Conservation (phyloP, 2,329 filamentous ascomycete species). For the Thielaviopsis ethacetica region DNA sequence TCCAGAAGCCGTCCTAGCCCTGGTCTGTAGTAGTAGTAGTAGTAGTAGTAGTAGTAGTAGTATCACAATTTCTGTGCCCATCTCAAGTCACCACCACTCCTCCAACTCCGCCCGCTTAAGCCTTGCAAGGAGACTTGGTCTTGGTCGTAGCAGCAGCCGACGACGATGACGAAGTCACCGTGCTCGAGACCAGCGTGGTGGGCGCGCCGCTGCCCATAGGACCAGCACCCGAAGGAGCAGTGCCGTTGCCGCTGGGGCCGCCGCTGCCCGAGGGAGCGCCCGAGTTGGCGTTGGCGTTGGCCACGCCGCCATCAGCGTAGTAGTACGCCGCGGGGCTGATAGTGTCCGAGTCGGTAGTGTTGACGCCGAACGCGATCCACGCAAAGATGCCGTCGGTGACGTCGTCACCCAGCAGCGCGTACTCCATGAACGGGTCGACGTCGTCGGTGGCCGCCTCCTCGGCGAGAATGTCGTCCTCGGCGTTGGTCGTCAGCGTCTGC, state of each 20-base stretch:
- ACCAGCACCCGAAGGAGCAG: background rate
- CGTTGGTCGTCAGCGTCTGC: slow-evolving; percentile 29
- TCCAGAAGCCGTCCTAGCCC: too few relatives aligned
- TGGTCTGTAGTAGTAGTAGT: too few relatives aligned
- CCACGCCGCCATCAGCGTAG: slow-evolving; percentile 20
- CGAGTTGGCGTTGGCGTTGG: slow-evolving; percentile 13
- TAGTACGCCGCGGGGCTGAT: slow-evolving; percentile 20
- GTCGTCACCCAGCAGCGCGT: slow-evolving; percentile 36
- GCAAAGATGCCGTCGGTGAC: slow-evolving; percentile 33
- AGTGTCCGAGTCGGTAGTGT: slow-evolving; percentile 16
- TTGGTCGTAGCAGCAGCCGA: background rate
- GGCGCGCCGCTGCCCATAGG: too few relatives aligned
- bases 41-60: too few relatives aligned
- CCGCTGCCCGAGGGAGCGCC: background rate
- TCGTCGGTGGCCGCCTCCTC: slow-evolving; percentile 29
- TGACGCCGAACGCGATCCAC: slow-evolving; percentile 37
- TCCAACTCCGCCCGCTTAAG: background rate
- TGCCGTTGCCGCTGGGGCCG: too few relatives aligned
- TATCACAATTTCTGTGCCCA: too few relatives aligned
- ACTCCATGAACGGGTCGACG: slow-evolving; percentile 42
- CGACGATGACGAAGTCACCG: background rate
- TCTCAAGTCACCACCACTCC: too few relatives aligned
- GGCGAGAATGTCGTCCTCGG: slow-evolving; percentile 30
- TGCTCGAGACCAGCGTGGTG: background rate
- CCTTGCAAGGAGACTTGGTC: background rate